Base-by-base conservation (phyloP, 345 rosid species). In the Gossypium thurberi region DNA sequence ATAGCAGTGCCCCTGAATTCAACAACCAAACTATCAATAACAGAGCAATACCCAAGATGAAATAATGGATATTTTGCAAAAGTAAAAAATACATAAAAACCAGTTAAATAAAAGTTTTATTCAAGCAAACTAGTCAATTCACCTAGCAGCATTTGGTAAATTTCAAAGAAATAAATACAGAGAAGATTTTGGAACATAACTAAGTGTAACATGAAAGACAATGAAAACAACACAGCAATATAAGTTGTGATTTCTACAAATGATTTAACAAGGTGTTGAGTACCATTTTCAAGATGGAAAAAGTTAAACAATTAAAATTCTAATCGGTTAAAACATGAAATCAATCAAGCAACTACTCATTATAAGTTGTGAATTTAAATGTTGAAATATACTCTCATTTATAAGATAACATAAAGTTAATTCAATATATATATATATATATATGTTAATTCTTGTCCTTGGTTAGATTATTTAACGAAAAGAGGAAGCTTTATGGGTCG, bases 1-100 rank as follows among this genome's bases (percentile, higher is more conserved):
- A 93, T 28, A 93, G 80, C 53, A 96, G 80, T 37, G 99, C 98
- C 77, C 99, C 99, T 96, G 95, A 23, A 70, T 63, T 40, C 62
- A 55, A 18, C 28, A 81, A 73, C 23, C 21, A 48, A 76, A 69
- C 60, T 18, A 70, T 21, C 14, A 42, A 17, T 14, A 74, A 25
- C 20, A 63, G 14, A 52, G 10, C 40, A 52, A 61, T 33, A 43
- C 57, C 47, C 17, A 37, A 21, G 2, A 1, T 4, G 10, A 6
- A 14, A 69, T 71, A 51, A 75, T 50, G 25, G 14, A n/a, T 25
- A 43, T 28, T 64, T 59, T 43, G 46, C 15, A 58, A 10, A 71
- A 71, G 55, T 21, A 13, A 58, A 47, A 15, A 9, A 44, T 46
- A 61, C 59, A 48, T 47, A 23, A 74, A 40, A 63, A 28, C 55